Percentiles rank a stretch among this genome's conserved stretches.
Conservation (phyloP, 2,329 filamentous ascomycete species). For the Talaromyces sp. region DNA sequence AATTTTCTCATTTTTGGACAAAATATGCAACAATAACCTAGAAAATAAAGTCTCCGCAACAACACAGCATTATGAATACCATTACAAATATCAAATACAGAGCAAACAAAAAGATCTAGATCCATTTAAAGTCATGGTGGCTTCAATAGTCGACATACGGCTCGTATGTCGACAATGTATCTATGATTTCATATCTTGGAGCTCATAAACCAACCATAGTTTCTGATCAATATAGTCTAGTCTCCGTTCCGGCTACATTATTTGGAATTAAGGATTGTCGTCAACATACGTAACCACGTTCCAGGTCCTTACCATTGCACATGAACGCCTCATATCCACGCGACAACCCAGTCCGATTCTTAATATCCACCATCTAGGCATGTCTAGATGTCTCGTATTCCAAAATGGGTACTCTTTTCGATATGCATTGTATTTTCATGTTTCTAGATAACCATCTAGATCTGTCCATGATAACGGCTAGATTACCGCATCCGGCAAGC, state of each 20-base stretch:
- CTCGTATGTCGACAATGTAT: not conserved
- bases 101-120: not conserved
- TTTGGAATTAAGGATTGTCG: not conserved
- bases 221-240: not conserved
- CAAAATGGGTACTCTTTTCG: not conserved
- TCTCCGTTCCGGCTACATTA: not conserved
- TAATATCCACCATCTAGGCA: not conserved
- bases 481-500: not conserved
- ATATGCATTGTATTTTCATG: not conserved
- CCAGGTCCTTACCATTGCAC: not conserved
- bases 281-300: not conserved
- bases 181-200: not conserved
- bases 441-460: not conserved
- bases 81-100: not conserved
- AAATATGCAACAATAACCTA: not conserved
- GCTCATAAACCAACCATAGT: not conserved
- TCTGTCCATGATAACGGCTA: not conserved
- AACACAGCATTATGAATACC: not conserved
- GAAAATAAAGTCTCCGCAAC: not conserved
- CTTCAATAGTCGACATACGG: not conserved
- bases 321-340: not conserved
- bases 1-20: not conserved
- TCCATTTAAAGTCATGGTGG: not conserved
- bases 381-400: not conserved
- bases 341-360: not conserved